phyloP scores from a whole-genome alignment of 208 protist species.

The Trypanosoma theileri region DNA sequence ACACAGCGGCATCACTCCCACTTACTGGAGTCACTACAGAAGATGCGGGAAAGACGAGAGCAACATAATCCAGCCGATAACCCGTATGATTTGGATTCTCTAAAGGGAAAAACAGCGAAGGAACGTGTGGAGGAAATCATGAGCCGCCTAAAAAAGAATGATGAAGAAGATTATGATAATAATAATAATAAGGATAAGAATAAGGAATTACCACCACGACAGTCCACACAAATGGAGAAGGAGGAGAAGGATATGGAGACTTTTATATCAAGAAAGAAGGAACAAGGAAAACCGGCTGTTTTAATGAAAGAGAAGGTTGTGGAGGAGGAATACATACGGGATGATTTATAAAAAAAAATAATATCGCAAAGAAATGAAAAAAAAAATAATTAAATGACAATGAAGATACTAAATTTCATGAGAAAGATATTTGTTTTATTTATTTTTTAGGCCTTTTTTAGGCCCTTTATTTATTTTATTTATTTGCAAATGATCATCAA shows the following conservation, averaged over 20 bases:
- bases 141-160: background rate
- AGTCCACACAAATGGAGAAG: background rate
- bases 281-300: too few relatives aligned
- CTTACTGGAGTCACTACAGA: background rate
- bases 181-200: background rate
- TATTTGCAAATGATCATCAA: too few relatives aligned
- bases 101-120: background rate
- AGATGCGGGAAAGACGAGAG: background rate
- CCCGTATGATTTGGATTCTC: background rate
- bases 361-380: background rate
- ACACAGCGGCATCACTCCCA: background rate
- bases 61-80: background rate
- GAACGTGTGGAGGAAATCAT: slow-evolving; percentile 8
- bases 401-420: background rate
- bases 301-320: background rate
- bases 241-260: background rate
- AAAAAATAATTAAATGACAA: background rate
- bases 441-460: background rate
- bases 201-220: background rate
- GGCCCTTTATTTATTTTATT: background rate
- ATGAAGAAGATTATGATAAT: slow-evolving; percentile 11
- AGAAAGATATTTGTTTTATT: background rate
- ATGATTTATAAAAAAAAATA: slow-evolving; percentile 23
- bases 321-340: background rate
- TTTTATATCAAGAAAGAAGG: background rate